A percentile compares a stretch with the other conserved stretches of the same genome.
Conservation (phyloP, 2,329 filamentous ascomycete species). For the Aspergillus ruber region DNA sequence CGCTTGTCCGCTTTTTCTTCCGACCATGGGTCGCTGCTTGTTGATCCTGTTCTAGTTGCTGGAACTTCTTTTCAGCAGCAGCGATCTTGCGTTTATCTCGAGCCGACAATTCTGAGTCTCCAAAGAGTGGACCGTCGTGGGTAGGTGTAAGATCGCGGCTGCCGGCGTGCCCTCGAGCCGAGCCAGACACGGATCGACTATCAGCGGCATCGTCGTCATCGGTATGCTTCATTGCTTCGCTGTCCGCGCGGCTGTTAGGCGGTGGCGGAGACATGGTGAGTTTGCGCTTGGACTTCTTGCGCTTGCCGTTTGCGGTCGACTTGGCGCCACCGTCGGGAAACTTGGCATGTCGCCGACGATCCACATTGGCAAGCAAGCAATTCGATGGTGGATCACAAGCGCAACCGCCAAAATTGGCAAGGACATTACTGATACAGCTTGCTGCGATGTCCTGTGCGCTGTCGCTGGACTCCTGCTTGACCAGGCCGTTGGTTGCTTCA, state of each 20-base stretch:
- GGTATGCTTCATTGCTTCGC: slow-evolving; percentile 47
- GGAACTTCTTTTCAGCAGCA: slow-evolving; percentile 57
- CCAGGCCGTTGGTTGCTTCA: slow-evolving; percentile 31
- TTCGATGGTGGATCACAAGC: slow-evolving; percentile 35
- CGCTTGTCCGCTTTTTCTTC: slow-evolving; percentile 53
- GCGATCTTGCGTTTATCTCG: slow-evolving; percentile 58
- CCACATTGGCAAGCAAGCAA: slow-evolving; percentile 38
- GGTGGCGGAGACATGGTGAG: slow-evolving; percentile 48
- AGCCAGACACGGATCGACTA: slow-evolving; percentile 52
- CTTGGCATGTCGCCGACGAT: slow-evolving; percentile 36
- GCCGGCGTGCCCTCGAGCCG: slow-evolving; percentile 48
- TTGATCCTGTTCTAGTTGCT: slow-evolving; percentile 54
- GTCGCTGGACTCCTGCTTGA: slow-evolving; percentile 37
- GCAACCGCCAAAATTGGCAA: slow-evolving; percentile 46
- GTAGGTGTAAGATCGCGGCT: slow-evolving; percentile 58
- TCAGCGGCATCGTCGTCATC: slow-evolving; percentile 54
- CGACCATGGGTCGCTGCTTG: slow-evolving; percentile 35
- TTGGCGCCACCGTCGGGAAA: slow-evolving; percentile 23
- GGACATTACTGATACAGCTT: slow-evolving; percentile 42
- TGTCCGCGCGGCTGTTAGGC: slow-evolving; percentile 54
- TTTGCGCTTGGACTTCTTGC: slow-evolving; percentile 44
- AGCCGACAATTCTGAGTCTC: slow-evolving; percentile 51
- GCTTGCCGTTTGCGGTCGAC: slow-evolving; percentile 36
- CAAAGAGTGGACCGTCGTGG: slow-evolving; percentile 29
- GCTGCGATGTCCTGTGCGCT: slow-evolving; percentile 35